These are phyloP conservation scores for Scedosporium aurantiacum DNA, from an alignment of 2,329 filamentous ascomycete species.

Conservation along the genomic window DNA sequence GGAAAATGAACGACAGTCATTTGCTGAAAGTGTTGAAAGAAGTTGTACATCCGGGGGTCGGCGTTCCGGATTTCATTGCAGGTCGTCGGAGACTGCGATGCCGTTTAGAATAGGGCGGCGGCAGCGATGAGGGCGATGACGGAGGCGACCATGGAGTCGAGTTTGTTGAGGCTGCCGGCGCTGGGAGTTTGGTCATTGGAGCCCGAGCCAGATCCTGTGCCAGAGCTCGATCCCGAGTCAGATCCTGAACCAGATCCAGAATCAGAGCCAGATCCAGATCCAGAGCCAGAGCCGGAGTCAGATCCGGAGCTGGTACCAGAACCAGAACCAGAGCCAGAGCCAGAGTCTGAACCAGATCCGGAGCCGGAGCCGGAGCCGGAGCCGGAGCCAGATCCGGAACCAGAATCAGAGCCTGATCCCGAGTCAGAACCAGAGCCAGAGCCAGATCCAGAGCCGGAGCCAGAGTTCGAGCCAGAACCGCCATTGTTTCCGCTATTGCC, in stretches of 20 bases:
- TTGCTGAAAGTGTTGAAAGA: background rate
- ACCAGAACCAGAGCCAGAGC: background rate
- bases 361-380: background rate
- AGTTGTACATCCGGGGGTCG: background rate
- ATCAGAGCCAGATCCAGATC: background rate
- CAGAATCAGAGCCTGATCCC: background rate
- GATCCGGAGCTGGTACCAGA: background rate
- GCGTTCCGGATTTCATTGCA: too few relatives aligned
- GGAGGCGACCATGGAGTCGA: slow-evolving; percentile 2
- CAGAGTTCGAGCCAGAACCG: background rate
- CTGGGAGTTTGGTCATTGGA: background rate
- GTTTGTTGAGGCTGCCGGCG: background rate
- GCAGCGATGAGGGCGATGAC: slow-evolving; percentile 4
- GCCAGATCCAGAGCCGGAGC: background rate
- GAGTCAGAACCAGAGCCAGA: background rate
- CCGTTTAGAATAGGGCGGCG: background rate
- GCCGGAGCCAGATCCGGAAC: background rate
- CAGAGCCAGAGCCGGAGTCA: background rate
- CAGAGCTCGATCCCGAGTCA: background rate
- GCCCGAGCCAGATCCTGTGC: background rate
- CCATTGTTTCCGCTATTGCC: background rate
- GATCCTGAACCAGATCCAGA: background rate
- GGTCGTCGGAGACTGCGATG: background rate
- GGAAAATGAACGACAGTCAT: too few relatives aligned
- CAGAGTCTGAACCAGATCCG: background rate